Conservation (phyloP, 2,329 filamentous ascomycete genomes). For the Trichoderma guizhouense region DNA sequence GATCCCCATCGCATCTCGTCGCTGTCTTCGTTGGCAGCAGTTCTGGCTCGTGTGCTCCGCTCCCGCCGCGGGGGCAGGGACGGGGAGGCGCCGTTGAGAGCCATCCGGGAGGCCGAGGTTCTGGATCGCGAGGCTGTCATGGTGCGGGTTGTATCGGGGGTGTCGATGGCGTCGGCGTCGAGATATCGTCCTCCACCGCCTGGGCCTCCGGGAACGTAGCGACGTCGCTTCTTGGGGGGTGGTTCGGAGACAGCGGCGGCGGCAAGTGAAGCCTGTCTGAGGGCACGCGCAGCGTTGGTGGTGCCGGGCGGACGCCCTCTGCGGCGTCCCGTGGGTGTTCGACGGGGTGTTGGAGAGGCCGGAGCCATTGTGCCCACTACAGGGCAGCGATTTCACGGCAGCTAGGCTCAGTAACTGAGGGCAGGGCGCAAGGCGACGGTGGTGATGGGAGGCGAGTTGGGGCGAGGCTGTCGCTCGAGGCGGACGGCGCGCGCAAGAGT, state of each 20-base stretch:
- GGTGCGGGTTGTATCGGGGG: constrained; percentile 40
- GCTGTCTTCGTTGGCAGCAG: constrained; percentile 48
- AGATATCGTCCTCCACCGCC: constrained; percentile 83
- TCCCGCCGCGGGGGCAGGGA: constrained; percentile 54
- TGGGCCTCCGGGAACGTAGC: constrained; percentile 82
- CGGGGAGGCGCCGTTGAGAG: constrained; percentile 34
- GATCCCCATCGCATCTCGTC: constrained; percentile 74
- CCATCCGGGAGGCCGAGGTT: constrained; percentile 42
- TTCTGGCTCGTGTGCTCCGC: constrained; percentile 53
- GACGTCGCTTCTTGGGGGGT: constrained; percentile 65
- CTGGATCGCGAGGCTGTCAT: constrained; percentile 52
- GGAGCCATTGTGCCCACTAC: constrained; percentile 30
- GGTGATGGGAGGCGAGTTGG: neutral
- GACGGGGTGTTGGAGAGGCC: constrained; percentile 39
- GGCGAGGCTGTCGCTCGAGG: constrained; percentile 12
- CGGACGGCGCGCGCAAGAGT: constrained; percentile 27
- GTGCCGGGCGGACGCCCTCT: constrained; percentile 46
- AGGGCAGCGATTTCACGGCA: neutral
- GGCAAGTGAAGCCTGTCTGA: constrained; percentile 35
- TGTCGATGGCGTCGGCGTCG: constrained; percentile 65
- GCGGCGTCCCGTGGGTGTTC: constrained; percentile 42
- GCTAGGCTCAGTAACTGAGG: neutral
- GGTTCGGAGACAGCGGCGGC: constrained; percentile 50
- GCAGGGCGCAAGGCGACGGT: constrained; percentile 1
- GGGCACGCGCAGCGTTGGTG: constrained; percentile 41